A percentile compares a stretch with the other conserved stretches of the same genome.
Conservation (phyloP, 192 early-diverging fungal genomes). For the Coemansia sp. region DNA sequence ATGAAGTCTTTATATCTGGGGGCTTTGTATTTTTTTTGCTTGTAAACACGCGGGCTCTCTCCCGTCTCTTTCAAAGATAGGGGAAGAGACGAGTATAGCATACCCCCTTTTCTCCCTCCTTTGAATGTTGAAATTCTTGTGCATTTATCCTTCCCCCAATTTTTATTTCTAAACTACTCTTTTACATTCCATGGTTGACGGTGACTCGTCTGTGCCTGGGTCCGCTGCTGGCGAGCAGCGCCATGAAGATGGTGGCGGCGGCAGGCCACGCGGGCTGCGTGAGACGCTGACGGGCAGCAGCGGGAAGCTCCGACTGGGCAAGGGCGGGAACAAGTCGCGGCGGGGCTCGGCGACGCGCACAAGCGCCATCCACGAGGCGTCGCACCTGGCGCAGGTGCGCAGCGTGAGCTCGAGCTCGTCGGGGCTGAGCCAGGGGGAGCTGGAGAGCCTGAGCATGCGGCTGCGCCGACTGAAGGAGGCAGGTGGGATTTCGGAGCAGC, state of each 20-base stretch:
- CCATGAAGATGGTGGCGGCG: background rate
- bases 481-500: background rate
- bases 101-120: no score
- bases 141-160: no score
- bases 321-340: constrained; percentile 29
- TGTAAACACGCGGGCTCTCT: no score
- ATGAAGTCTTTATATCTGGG: no score
- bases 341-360: constrained; percentile 34
- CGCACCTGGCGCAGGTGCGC: constrained; percentile 2
- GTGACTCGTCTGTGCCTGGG: no score
- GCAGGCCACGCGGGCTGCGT: background rate
- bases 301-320: constrained; percentile 16
- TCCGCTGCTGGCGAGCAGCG: no score
- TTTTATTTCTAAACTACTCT: no score
- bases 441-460: constrained; percentile 23
- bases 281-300: constrained; percentile 4
- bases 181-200: no score
- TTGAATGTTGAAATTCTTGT: no score
- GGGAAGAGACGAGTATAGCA: no score
- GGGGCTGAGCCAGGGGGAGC: background rate
- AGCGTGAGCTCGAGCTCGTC: constrained; percentile 1
- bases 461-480: constrained; percentile 18
- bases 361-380: constrained; percentile 8
- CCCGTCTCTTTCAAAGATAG: no score
- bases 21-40: no score